A percentile compares a stretch with the other conserved stretches of the same genome.
These are phyloP conservation scores for Leptographium lundbergii DNA, from an alignment of 2,329 filamentous ascomycete species.

Conservation along the genomic window DNA sequence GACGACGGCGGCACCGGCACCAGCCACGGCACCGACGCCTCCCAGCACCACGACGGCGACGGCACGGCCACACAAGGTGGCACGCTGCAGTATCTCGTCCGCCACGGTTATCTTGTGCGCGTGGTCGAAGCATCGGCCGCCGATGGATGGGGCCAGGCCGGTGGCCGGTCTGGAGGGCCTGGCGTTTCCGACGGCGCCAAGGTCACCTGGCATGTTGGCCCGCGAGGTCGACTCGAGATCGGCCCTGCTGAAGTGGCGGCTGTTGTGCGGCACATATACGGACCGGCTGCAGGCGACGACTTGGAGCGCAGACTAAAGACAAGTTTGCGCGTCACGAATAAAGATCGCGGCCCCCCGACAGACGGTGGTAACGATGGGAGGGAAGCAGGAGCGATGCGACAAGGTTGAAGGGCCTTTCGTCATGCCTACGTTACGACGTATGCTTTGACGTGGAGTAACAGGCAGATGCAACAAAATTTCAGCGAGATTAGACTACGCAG, in stretches of 20 bases:
- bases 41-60: neutral
- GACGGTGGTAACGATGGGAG: neutral
- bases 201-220: conserved; percentile 73
- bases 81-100: conserved; percentile 44
- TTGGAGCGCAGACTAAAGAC: conserved; percentile 46
- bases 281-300: conserved; percentile 33
- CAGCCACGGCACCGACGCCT: neutral
- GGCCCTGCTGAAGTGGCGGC: conserved; percentile 62
- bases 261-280: conserved; percentile 52
- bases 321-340: conserved; percentile 36
- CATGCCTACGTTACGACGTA: neutral
- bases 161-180: neutral
- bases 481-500: too few relatives aligned
- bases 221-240: conserved; percentile 75
- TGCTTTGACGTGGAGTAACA: neutral
- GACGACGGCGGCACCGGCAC: conserved; percentile 6
- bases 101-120: conserved; percentile 72
- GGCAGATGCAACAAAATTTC: neutral
- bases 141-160: conserved; percentile 1
- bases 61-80: conserved; percentile 5
- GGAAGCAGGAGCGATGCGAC: neutral
- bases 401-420: neutral
- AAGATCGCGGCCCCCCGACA: neutral
- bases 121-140: conserved; percentile 66
- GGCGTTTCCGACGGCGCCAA: conserved; percentile 14